Base-by-base conservation (phyloP, 305 asterid species). In the Fraxinus greggii region DNA sequence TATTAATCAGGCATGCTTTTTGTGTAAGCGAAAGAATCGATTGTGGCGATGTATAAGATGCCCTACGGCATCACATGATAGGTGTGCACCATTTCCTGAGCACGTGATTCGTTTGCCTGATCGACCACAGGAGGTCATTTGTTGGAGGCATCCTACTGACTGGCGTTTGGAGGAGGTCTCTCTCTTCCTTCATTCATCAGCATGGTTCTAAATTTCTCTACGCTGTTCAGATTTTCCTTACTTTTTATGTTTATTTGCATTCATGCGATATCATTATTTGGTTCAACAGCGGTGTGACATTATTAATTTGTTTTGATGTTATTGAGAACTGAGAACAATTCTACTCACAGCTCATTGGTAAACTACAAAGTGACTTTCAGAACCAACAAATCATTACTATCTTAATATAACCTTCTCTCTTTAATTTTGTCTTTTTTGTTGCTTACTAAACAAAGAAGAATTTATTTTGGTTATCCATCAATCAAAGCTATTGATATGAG, bases 91-190 rank as follows among this genome's bases (percentile, higher is more conserved):
- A 83, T 95, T 94, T 85, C 92, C 92, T 3, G 97, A 94, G 86
- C 83, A 92, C 74, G 97, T 92, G 82, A 54, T 94, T 56, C 85
- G 83, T 81, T 76, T 91, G 72, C 89, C 86, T 85, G 87, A 87
- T 87, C 90, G 86, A 72, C 94, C 96, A 59, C 94, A 95, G 69
- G 93, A 89, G 90, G 92, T 86, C 63, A 88, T 95, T 85, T 95
- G 99, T 86, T 95, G 99, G 99, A 92, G 85, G 86, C 99, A 95
- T 90, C 82, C 87, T 33, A 51, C 85, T 54, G 94, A 95, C 85
- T 91, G 92, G 90, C 93, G 40, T 82, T 80, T 83, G 81, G 91
- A 80, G 80, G 79, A 92, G 98, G 98, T 93, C 85, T 70, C 79
- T 91, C 81, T 87, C 88, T 82, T 88, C 82, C 79, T 63, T 86